Base-by-base conservation (phyloP, 169 alveolate species). In the Theileria annulata region DNA sequence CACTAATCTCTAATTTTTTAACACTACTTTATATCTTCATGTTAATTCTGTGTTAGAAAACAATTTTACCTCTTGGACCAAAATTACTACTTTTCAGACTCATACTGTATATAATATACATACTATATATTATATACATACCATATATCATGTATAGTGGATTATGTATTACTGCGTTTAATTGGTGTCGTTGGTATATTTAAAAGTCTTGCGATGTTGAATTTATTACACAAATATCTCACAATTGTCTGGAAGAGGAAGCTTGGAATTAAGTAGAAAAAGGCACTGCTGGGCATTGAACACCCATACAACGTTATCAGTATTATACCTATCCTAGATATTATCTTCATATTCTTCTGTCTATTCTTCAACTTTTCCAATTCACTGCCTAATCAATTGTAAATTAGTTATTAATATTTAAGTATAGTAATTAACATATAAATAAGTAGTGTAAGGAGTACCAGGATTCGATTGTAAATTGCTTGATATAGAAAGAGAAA, bases 201-300 rank as follows among this genome's bases (percentile, higher is more conserved):
- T 27, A 81, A 51, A 4, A 67, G n/a, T 17, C 60, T 71, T 30
- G 88, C 83, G 47, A 74, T 73, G 9, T 12, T 12, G 60, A 33
- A 79, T 17, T 64, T 17, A 69, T 77, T 64, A 10, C 71, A 59
- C 3, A 37, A 13, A 31, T 76, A 71, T 30, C 90, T 21, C 67
- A 83, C 69, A 12, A 83, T 27, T 2, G 87, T 59, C 62, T 83
- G 90, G 19, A 83, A 83, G 37, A 76, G 75, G 37, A 83, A 83
- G 28, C 81, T 67, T 5, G 90, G 90, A 17, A 76, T 71, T 51
- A 83, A 25, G 66, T 83, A 83, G 68, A 83, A 83, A 37, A 83
- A 83, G 21, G 90, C 70, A 8, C 90, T 64, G 25, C 80, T 13
- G 23, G 90, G 77, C 90, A 83, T 83, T 33, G 58, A 58, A 28